Conservation (phyloP, 73 alveolate species). For the Paramecium octaurelia region DNA sequence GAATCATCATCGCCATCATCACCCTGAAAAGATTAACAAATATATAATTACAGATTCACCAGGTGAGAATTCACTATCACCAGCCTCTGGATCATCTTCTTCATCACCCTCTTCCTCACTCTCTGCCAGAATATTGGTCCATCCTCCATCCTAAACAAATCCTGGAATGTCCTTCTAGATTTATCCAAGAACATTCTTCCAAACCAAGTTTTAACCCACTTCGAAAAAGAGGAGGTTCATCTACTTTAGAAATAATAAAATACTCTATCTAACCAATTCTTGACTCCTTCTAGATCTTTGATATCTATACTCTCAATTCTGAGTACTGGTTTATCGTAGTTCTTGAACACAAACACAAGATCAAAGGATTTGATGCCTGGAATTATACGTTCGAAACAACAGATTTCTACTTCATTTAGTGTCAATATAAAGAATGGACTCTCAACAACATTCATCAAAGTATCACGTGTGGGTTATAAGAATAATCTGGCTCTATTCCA, state of each 20-base stretch:
- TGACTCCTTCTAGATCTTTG: conserved; percentile 84
- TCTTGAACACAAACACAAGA: conserved; percentile 90
- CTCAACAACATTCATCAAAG: conserved; percentile 87
- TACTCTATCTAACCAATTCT: conserved; percentile 83
- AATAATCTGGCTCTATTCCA: conserved; percentile 84
- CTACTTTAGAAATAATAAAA: neutral
- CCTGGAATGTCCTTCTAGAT: conserved; percentile 85
- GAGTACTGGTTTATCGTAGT: conserved; percentile 79
- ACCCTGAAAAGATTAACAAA: neutral
- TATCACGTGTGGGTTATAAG: conserved; percentile 86
- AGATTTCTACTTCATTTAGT: conserved; percentile 85
- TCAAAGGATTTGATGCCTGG: conserved; percentile 93
- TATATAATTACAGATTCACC: neutral
- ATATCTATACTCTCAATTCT: conserved; percentile 87
- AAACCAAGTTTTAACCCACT: conserved; percentile 83
- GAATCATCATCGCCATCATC: conserved; percentile 67
- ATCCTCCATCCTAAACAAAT: conserved; percentile 91
- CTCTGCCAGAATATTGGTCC: conserved; percentile 81
- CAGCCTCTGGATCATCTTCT: conserved; percentile 54
- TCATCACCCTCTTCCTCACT: conserved; percentile 60
- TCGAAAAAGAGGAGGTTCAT: conserved; percentile 86
- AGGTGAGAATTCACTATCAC: conserved; percentile 45
- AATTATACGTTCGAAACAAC: conserved; percentile 90
- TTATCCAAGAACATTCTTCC: conserved; percentile 81
- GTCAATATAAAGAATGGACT: conserved; percentile 92